A percentile compares a stretch with the other conserved stretches of the same genome.
These are phyloP conservation scores for Stagonosporopsis vannaccii DNA, from an alignment of 2,329 filamentous ascomycete genomes.

Conservation along the genomic window DNA sequence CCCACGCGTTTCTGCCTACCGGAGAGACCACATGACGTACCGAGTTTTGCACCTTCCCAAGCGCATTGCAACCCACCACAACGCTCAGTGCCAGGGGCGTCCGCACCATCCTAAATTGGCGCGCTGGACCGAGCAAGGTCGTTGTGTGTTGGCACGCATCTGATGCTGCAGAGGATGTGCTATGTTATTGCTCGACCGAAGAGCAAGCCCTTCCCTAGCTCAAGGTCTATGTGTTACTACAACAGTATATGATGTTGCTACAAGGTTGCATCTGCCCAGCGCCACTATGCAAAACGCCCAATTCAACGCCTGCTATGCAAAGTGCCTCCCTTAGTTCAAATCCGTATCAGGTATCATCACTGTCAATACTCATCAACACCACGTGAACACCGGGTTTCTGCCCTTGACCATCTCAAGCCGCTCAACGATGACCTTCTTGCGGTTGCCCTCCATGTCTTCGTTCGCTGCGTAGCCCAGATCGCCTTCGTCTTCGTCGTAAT, in stretches of 20 bases:
- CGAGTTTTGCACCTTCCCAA: constrained; percentile 2
- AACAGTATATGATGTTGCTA: constrained; percentile 12
- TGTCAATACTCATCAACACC: constrained; percentile 69
- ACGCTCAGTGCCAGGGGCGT: background rate
- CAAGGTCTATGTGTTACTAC: constrained; percentile 12
- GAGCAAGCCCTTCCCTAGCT: background rate
- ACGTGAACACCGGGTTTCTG: constrained; percentile 94
- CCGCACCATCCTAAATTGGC: background rate
- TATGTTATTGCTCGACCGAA: background rate
- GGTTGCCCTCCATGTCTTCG: constrained; percentile 89
- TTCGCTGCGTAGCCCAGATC: constrained; percentile 95
- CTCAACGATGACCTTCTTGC: constrained; percentile 95
- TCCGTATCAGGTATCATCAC: constrained; percentile 9
- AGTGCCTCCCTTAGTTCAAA: constrained; percentile 8
- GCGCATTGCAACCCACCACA: constrained; percentile 1
- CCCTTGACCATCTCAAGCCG: constrained; percentile 94
- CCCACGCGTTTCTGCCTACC: constrained; percentile 14
- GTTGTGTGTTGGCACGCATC: background rate
- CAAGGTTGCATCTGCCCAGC: constrained; percentile 18
- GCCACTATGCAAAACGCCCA: constrained; percentile 23
- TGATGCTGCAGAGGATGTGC: background rate
- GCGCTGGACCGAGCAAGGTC: background rate
- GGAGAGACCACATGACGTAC: constrained; percentile 34
- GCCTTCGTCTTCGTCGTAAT: constrained; percentile 73
- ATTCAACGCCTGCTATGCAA: constrained; percentile 19